Evolutionary conservation across 768 basidiomycete species (phyloP).

Genomic region (Mycena haematopus): DNA sequence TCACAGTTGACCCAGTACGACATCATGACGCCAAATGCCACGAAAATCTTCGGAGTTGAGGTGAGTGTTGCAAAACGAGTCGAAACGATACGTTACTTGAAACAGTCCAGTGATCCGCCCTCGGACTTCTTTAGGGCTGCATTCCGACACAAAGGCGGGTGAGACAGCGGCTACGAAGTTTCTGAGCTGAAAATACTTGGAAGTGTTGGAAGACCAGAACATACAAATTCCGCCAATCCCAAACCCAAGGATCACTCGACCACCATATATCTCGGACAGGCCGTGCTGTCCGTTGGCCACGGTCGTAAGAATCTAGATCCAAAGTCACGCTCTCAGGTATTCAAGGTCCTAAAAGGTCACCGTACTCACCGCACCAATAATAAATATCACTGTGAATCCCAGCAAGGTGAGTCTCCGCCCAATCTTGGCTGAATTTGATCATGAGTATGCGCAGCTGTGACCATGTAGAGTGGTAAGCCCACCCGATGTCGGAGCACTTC

Average conservation of each 20-base stretch:
- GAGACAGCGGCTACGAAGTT: constrained; percentile 59
- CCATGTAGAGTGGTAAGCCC: constrained; percentile 27
- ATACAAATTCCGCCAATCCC: constrained; percentile 81
- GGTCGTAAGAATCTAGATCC: constrained; percentile 69
- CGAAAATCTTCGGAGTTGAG: constrained; percentile 35
- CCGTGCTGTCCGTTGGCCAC: constrained; percentile 61
- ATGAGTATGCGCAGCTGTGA: background rate
- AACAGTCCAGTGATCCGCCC: constrained; percentile 86
- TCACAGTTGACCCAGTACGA: constrained; percentile 82
- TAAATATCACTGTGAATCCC: constrained; percentile 66
- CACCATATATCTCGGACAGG: constrained; percentile 75
- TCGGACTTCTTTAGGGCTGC: constrained; percentile 85
- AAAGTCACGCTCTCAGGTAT: background rate
- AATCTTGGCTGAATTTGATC: constrained; percentile 55
- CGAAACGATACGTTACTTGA: constrained; percentile 54
- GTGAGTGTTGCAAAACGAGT: background rate
- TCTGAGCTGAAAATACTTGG: background rate
- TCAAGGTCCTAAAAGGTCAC: background rate
- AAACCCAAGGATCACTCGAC: constrained; percentile 79
- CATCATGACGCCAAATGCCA: constrained; percentile 84
- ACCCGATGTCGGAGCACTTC: constrained; percentile 75
- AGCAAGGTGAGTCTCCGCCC: constrained; percentile 74
- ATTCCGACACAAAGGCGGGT: constrained; percentile 87
- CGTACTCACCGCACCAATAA: constrained; percentile 68
- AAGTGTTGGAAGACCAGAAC: background rate